Base-by-base conservation (phyloP, 768 basidiomycete species). In the Mycena kentingensis region DNA sequence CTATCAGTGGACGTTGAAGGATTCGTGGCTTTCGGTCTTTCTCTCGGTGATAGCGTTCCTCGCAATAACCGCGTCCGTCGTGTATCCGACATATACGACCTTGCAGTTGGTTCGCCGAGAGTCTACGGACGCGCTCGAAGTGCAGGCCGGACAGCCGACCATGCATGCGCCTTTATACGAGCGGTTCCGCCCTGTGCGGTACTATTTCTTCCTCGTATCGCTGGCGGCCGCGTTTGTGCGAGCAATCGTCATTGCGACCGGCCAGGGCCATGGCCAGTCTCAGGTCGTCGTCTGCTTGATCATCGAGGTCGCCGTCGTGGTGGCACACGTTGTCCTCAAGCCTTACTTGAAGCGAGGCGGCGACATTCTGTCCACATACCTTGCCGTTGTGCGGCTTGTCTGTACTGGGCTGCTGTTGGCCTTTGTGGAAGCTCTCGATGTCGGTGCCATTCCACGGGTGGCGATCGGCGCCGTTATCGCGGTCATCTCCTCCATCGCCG, bases 1-100 rank as follows among this genome's bases (percentile, higher is more conserved):
- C 63, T 93, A 87, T 67, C 94, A 98, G 67, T 98, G 94, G 91
- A 90, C 89, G 1, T 74, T 94, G 56, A 73, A 81, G 52, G 93
- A 98, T 69, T 94, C 93, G 0, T 93, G 91, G 87, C 76, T 96
- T 2, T 81, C 93, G 0, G 78, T 85, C 60, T 73, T 96, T 29
- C 76, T 98, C 34, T 89, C 93, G 2, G 87, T 88, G 53, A 62
- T 95, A 52, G 67, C 79, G 11, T 72, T 94, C 65, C 61, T 89
- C 39, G 70, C 67, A 39, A 68, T 89, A 27, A 38, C 78, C 27
- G 69, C 73, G 10, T 63, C 77, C 52, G 71, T 93, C 35, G 60
- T 74, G 21, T 77, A 80, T 57, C 75, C 82, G 2, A 64, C 75
- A 49, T 67, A 82, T 65, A 64, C 75, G 51, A 73, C 82, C 32